These are phyloP conservation scores for Leccinum pachyderme DNA, from an alignment of 1,284 basidiomycete genomes.

Conservation along the genomic window DNA sequence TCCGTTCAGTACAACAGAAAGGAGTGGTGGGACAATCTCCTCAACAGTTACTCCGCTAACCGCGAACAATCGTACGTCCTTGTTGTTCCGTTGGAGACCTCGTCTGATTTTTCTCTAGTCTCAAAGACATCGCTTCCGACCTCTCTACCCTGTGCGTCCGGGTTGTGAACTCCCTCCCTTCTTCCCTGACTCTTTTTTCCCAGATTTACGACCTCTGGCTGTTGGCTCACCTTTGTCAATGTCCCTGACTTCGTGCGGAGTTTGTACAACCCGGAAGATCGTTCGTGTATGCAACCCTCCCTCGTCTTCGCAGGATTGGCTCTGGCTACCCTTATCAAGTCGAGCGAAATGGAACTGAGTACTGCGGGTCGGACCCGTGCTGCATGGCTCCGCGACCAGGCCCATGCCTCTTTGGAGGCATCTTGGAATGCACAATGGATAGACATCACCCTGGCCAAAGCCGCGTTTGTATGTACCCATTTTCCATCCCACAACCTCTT, in stretches of 20 bases:
- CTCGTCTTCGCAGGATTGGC: slow-evolving; percentile 67
- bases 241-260: slow-evolving; percentile 51
- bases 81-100: background rate
- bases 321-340: slow-evolving; percentile 70
- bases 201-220: slow-evolving; percentile 50
- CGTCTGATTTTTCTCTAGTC: slow-evolving; percentile 33
- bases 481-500: background rate
- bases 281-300: slow-evolving; percentile 61
- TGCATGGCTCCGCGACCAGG: slow-evolving; percentile 51
- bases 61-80: slow-evolving; percentile 44
- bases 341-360: slow-evolving; percentile 62
- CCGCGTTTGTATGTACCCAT: slow-evolving; percentile 60
- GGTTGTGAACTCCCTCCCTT: background rate
- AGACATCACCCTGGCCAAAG: slow-evolving; percentile 65
- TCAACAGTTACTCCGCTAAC: slow-evolving; percentile 45
- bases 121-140: slow-evolving; percentile 52
- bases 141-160: slow-evolving; percentile 53
- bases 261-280: slow-evolving; percentile 48
- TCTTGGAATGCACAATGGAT: slow-evolving; percentile 52
- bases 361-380: slow-evolving; percentile 50
- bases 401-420: slow-evolving; percentile 51
- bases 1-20: slow-evolving; percentile 46
- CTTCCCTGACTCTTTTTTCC: slow-evolving; percentile 9
- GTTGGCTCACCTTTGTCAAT: slow-evolving; percentile 68
- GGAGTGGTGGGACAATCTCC: slow-evolving; percentile 64